Evolutionary conservation across 176 grass and related monocot genomes (phyloP), one percentile per base, ranked within the genome.

Genomic region (Aegilops tauschii): DNA sequence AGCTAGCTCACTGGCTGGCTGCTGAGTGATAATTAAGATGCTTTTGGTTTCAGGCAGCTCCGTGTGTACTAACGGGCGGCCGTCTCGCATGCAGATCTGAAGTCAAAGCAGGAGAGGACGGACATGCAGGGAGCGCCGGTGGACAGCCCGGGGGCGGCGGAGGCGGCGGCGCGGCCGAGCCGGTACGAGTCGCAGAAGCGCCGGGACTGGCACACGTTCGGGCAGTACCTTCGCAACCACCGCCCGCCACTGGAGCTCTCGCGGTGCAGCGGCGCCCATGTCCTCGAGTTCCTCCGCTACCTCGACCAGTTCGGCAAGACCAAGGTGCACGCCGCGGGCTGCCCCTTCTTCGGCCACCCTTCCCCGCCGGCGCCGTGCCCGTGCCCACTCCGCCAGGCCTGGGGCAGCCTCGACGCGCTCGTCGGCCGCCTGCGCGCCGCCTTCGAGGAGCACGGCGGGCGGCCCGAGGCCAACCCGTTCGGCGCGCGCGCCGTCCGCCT

Each of bases 271-370:
- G 93, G 93, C 47, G 93, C 93, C 3, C 90, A 95, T 83, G 93
- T 95, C 35, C 90, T 95, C 0, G 93, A 92, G 80, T 95, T 95
- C 90, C 88, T 95, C 30, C 90, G 93, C 65, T 95, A 92, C 88
- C 90, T 95, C 1, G 90, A 95, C 88, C 93, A 95, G 85, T 95
- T 95, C 80, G 93, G 93, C 54, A 95, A 95, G 90, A 95, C 93
- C 30, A 92, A 95, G 88, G 90, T 95, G 1, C 93, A 95, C 88
- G 83, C 88, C 3, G 9, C 4, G 1, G 88, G 88, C 0, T 95
- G 93, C 83, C 93, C 90, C 36, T 95, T 95, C 86, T 95, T 92
- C 86, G 93, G 93, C 80, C 88, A 95, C 59, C 93, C 93, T 0
- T 82, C 86, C 16, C 90, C 93, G 34, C 90, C 93, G 7, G 93